Conservation (phyloP, 2,329 filamentous ascomycete species). For the Cladophialophora bantiana region DNA sequence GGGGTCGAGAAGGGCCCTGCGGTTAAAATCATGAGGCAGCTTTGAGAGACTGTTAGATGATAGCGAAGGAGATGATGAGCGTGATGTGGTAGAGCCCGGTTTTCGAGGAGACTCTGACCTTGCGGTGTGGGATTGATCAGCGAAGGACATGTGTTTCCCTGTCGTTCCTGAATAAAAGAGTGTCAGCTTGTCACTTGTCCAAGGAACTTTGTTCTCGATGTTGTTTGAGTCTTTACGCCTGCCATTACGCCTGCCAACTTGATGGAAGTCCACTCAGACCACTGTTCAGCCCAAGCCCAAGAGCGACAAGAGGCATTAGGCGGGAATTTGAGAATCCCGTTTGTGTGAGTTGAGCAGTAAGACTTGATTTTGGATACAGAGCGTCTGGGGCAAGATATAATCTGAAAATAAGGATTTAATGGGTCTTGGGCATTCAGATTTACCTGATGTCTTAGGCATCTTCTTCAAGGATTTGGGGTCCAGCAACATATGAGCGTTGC, state of each 20-base stretch:
- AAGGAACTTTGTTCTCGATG: background rate
- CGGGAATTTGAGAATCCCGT: background rate
- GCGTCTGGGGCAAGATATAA: background rate
- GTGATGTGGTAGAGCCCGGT: background rate
- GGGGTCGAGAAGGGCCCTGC: slow-evolving; percentile 23
- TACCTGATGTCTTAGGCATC: slow-evolving; percentile 38
- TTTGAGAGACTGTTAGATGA: background rate
- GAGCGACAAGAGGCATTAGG: background rate
- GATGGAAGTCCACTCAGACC: background rate
- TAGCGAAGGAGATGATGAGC: background rate
- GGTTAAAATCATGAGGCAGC: slow-evolving; percentile 4
- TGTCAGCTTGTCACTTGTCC: background rate
- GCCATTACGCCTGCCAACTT: background rate
- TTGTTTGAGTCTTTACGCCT: background rate
- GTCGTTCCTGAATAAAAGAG: background rate
- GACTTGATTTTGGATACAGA: background rate
- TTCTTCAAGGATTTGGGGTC: slow-evolving; percentile 53
- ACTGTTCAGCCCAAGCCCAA: background rate
- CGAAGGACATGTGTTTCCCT: background rate
- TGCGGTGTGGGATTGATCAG: slow-evolving; percentile 14
- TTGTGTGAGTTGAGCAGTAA: background rate
- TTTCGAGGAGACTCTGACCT: background rate
- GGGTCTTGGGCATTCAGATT: background rate
- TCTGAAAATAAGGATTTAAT: background rate
- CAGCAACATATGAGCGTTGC: slow-evolving; percentile 52